Evolutionary conservation across 1,284 basidiomycete species (phyloP), one percentile per base, ranked within the genome.

Genomic region (Wolfiporia cocos): DNA sequence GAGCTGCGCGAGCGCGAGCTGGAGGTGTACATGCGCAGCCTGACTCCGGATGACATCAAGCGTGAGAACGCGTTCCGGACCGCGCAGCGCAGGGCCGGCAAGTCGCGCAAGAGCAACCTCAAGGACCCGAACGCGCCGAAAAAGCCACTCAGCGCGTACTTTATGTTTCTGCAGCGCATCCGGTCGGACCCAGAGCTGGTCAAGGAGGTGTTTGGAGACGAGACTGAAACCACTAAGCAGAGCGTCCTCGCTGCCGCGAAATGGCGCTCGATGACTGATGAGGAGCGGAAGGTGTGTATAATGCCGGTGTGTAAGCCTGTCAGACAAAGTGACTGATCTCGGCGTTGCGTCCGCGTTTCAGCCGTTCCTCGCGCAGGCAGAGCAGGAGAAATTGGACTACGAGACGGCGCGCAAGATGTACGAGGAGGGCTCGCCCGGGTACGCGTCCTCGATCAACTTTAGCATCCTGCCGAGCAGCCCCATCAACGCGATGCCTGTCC

Each of bases 101-200:
- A 93, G 66, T 92, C 88, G 39, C 76, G 92, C 53, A 91, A 88
- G 74, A 86, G 88, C 49, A 96, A 97, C 64, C 86, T 97, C 65
- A 95, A 95, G 70, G 92, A 97, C 61, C 92, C 92, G 21, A 94
- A 96, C 58, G 93, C 92, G 15, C 93, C 93, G 7, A 94, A 94
- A 80, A 95, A 95, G 65, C 93, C 93, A 3, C 77, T 96, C 22
- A 87, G 82, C 55, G 92, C 93, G 3, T 97, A 96, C 62, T 96
- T 96, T 56, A 86, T 95, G 78, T 97, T 94, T 71, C 66, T 96
- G 49, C 90, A 93, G 62, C 78, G 83, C 37, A 93, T 94, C 55
- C 76, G 92, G 49, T 76, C 82, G 35, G 81, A 88, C 56, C 76
- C 78, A 11, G 69, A 71, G 31, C 67, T 92, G 24, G 84, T 90